phyloP scores from a whole-genome alignment of 805 yeast species.

The Suhomyces faveliae region DNA sequence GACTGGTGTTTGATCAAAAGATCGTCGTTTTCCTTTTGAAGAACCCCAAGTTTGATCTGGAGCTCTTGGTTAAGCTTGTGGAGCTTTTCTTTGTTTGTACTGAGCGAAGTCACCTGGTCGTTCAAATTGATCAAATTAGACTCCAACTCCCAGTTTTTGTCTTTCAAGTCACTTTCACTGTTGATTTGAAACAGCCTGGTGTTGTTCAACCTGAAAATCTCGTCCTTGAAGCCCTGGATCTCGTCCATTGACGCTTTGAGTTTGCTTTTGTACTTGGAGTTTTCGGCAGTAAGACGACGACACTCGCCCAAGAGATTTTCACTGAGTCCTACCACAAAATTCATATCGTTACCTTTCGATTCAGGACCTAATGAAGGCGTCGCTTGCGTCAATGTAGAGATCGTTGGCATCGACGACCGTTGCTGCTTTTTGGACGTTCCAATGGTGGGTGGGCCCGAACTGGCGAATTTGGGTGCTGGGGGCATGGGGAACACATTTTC shows the following conservation, averaged over 20 bases:
- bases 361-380: constrained; percentile 41
- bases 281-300: constrained; percentile 66
- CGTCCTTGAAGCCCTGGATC: constrained; percentile 36
- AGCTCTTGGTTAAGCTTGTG: constrained; percentile 33
- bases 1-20: constrained; percentile 38
- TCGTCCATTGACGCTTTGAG: constrained; percentile 46
- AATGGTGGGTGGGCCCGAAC: neutral
- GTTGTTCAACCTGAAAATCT: constrained; percentile 33
- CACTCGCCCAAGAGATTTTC: constrained; percentile 71
- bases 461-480: constrained; percentile 7
- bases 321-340: constrained; percentile 70
- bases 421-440: constrained; percentile 1
- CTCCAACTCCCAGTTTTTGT: constrained; percentile 66
- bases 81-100: constrained; percentile 41
- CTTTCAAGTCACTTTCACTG: constrained; percentile 52
- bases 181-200: constrained; percentile 33
- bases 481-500: constrained; percentile 17
- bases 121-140: constrained; percentile 45
- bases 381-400: constrained; percentile 17
- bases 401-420: constrained; percentile 8
- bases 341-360: constrained; percentile 58
- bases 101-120: constrained; percentile 42
- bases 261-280: constrained; percentile 44
- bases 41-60: constrained; percentile 21
- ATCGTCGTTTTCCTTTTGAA: constrained; percentile 51